A percentile compares a stretch with the other conserved stretches of the same genome.
Conservation (phyloP, 225 moss, liverwort and hornwort genomes). For the Bryoerythrophyllum caledonicum region DNA sequence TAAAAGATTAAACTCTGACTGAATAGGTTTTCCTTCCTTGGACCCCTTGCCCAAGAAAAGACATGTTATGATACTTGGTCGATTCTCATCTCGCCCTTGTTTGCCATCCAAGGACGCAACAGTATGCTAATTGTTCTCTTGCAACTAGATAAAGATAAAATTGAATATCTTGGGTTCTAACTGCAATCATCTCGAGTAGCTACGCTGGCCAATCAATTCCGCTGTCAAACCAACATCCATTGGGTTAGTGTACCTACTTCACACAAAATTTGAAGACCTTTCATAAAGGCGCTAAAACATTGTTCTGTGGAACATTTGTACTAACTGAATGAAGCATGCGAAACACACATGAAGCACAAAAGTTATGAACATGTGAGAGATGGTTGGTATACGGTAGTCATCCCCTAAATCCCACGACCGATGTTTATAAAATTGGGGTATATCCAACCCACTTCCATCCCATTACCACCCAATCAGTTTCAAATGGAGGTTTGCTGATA, state of each 20-base stretch:
- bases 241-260: neutral
- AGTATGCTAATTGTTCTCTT: slow-evolving; percentile 1
- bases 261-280: neutral
- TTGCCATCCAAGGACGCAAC: slow-evolving; percentile 36
- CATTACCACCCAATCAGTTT: too few relatives aligned
- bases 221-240: slow-evolving; percentile 3
- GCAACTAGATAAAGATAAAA: neutral
- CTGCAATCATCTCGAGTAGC: neutral
- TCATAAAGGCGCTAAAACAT: neutral
- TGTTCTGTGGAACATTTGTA: too few relatives aligned
- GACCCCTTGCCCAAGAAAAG: slow-evolving; percentile 29
- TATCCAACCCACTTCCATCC: too few relatives aligned
- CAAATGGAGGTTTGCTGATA: too few relatives aligned
- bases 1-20: slow-evolving; percentile 17
- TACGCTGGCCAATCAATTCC: slow-evolving; percentile 8
- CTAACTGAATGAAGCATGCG: too few relatives aligned
- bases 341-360: too few relatives aligned
- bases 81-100: slow-evolving; percentile 66
- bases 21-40: slow-evolving; percentile 17
- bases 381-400: too few relatives aligned
- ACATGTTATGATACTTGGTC: slow-evolving; percentile 55
- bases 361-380: too few relatives aligned
- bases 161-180: slow-evolving; percentile 1
- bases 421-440: too few relatives aligned
- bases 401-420: too few relatives aligned